These are phyloP conservation scores for Chrysanthemum makinoi DNA, from an alignment of 129 eudicot species.

Conservation along the genomic window DNA sequence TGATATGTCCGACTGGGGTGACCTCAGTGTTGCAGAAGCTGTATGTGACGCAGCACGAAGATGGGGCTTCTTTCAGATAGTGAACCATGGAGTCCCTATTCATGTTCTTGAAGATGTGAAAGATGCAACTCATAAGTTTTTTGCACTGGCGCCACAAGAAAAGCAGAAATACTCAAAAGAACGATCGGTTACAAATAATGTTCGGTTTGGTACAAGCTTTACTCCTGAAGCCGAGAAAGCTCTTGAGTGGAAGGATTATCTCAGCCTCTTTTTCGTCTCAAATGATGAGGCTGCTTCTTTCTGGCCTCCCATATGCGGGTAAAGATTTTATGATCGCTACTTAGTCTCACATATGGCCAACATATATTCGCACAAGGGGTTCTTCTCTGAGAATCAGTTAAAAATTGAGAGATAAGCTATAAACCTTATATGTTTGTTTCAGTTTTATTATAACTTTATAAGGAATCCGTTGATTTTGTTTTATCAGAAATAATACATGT, in stretches of 20 bases:
- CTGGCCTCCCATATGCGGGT: conserved; percentile 53
- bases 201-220: conserved; percentile 54
- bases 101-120: conserved; percentile 55
- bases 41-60: conserved; percentile 56
- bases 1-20: conserved; percentile 49
- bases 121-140: conserved; percentile 52
- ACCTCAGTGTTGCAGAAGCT: conserved; percentile 37
- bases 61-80: conserved; percentile 70
- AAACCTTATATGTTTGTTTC: no score
- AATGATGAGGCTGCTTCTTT: conserved; percentile 37
- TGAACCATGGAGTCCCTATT: conserved; percentile 56
- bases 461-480: no score
- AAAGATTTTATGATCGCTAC: neutral
- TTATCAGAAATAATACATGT: no score
- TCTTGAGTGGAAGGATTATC: conserved; percentile 84
- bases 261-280: conserved; percentile 44
- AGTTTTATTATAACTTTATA: no score
- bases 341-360: no score
- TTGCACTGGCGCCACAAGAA: conserved; percentile 42
- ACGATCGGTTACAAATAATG: conserved; percentile 38
- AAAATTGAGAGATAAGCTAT: no score
- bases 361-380: no score
- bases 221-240: conserved; percentile 55
- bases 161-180: conserved; percentile 52
- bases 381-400: no score